phyloP scores from a whole-genome alignment of 371 early-diverging fungal species.

The Rhizopus stolonifer region DNA sequence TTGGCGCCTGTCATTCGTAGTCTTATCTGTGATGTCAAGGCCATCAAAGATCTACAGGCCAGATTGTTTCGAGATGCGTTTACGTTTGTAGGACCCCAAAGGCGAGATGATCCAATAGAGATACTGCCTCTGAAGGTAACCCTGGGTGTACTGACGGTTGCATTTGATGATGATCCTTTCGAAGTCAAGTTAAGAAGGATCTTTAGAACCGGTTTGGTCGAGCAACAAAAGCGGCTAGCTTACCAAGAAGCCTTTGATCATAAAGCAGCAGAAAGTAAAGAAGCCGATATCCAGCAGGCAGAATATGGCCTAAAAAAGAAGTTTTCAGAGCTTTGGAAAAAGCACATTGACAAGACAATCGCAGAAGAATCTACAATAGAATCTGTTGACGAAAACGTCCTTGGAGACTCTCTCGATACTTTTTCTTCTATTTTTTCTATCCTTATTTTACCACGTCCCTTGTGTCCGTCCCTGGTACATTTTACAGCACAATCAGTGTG shows the following conservation, averaged over 20 bases:
- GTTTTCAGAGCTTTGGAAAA: slow-evolving; percentile 39
- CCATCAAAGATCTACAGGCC: slow-evolving; percentile 23
- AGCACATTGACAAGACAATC: no score
- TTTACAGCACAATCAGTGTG: slow-evolving; percentile 25
- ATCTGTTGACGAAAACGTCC: slow-evolving; percentile 2
- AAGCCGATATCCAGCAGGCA: slow-evolving; percentile 8
- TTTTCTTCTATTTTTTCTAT: slow-evolving; percentile 8
- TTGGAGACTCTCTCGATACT: neutral
- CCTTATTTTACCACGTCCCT: slow-evolving; percentile 10
- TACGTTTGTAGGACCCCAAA: slow-evolving; percentile 14
- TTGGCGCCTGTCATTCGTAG: slow-evolving; percentile 21
- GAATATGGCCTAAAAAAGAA: slow-evolving; percentile 3
- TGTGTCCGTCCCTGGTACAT: slow-evolving; percentile 37
- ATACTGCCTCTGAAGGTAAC: slow-evolving; percentile 6
- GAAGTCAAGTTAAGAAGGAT: slow-evolving; percentile 40
- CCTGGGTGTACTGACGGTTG: slow-evolving; percentile 17
- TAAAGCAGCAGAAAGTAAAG: neutral
- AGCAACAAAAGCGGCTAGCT: slow-evolving; percentile 45
- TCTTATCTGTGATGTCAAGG: slow-evolving; percentile 18
- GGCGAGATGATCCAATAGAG: slow-evolving; percentile 8
- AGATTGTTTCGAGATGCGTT: slow-evolving; percentile 9
- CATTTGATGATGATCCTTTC: slow-evolving; percentile 50
- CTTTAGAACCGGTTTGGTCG: slow-evolving; percentile 39
- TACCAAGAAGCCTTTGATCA: slow-evolving; percentile 47
- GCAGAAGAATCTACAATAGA: no score